Evolutionary conservation across 192 early-diverging fungal species (phyloP).

Genomic region (Paraglomus occultum): DNA sequence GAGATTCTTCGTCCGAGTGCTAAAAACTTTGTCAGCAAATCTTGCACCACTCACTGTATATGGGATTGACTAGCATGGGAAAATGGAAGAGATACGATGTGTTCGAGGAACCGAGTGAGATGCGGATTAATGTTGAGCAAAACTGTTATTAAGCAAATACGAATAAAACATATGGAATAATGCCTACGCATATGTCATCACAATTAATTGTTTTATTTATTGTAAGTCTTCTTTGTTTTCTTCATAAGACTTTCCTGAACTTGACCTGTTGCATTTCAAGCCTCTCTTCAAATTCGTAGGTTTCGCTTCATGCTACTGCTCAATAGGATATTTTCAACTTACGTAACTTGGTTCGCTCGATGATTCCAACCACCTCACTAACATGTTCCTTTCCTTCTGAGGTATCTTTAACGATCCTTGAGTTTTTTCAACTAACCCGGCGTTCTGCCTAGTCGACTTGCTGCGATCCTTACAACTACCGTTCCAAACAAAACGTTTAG

Average conservation of each 20-base stretch:
- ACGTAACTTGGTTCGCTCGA: slow-evolving; percentile 31
- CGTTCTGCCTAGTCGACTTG: slow-evolving; percentile 18
- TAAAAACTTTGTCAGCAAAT: no score
- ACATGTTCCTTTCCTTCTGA: slow-evolving; percentile 16
- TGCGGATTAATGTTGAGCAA: not conserved
- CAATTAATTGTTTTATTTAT: slow-evolving; percentile 31
- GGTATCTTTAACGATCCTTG: slow-evolving; percentile 11
- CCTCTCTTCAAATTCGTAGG: no score
- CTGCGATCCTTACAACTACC: slow-evolving; percentile 6
- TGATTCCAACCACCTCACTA: slow-evolving; percentile 29
- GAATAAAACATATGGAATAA: no score
- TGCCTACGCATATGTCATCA: no score
- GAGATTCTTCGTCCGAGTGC: slow-evolving; percentile 16
- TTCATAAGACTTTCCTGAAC: slow-evolving; percentile 39
- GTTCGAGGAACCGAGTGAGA: no score
- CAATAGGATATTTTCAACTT: slow-evolving; percentile 32
- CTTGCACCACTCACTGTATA: no score
- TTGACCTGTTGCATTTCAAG: slow-evolving; percentile 36
- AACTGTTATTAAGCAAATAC: no score
- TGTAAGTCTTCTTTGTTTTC: slow-evolving; percentile 49
- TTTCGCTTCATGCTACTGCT: slow-evolving; percentile 28
- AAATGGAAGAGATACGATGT: no score
- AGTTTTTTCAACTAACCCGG: slow-evolving; percentile 12
- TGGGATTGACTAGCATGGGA: no score
- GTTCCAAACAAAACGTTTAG: slow-evolving; percentile 35